Base-by-base conservation (phyloP, 2,329 filamentous ascomycete species). In the Arthrobotrys iridis region DNA sequence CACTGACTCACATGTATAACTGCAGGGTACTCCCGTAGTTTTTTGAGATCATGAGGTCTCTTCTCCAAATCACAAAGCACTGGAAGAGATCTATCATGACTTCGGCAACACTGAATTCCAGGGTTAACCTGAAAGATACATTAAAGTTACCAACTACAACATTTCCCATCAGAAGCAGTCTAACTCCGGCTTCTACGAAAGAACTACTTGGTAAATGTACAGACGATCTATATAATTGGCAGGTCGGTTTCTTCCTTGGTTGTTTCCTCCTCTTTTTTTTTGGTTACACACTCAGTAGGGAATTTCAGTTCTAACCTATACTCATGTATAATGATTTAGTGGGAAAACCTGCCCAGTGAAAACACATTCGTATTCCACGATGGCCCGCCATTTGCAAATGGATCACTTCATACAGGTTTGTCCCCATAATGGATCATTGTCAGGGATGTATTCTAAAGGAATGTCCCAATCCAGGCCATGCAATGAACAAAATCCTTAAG, bases 381-480 rank as follows among this genome's bases (percentile, higher is more conserved):
- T 88, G 95, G 95, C 0, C 95, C 95, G 0, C 95, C 95, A 0
- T 99, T 98, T 82, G 95, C 95, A 77, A 99, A 99, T 83, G 95
- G 95, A 11, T 87, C 87, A 46, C 87, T 99, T 7, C 95, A 99
- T 80, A 89, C 96, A 75, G 77, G 76, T 77, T 45, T 58, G 48
- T 28, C 7, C 33, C n/a, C 1, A 37, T 15, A 40, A 24, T 37
- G 18, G 20, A 37, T 52, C 8, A 15, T 52, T 10, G 2, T 10
- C n/a, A 35, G 26, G 13, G 10, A 40, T 20, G 18, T 15, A 6
- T 8, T 46, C 40, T 58, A 57, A 70, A 63, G 3, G 22, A 35
- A 4, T 28, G 18, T 18, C 40, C 24, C 18, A 43, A 26, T 22
- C 33, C 22, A 77, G 95, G 95, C 1, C 95, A 99, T 85, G 93